Evolutionary conservation across 2,329 filamentous ascomycete genomes (phyloP).

Genomic region (Graphilbum ipis-grandicollis): DNA sequence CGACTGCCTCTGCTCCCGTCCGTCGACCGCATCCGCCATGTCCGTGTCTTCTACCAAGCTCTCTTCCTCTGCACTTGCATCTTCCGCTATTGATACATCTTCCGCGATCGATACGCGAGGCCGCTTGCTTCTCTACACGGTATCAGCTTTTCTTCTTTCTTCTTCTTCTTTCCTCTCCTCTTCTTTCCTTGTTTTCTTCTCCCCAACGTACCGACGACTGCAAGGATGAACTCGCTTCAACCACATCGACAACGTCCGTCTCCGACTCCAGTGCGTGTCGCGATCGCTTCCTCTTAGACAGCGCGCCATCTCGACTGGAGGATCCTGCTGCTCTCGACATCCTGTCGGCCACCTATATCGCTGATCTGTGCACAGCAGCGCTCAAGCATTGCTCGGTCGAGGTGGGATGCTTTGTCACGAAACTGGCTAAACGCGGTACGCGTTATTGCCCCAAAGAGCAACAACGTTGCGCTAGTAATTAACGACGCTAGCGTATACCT

Average conservation of each 20-base stretch:
- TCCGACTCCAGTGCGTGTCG: constrained; percentile 18
- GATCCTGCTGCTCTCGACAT: too few relatives aligned
- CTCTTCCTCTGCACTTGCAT: background rate
- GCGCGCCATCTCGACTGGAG: background rate
- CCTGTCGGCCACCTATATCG: too few relatives aligned
- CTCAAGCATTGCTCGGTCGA: too few relatives aligned
- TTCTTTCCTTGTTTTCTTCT: too few relatives aligned
- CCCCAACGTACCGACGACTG: constrained; percentile 23
- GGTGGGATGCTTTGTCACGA: too few relatives aligned
- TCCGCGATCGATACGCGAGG: constrained; percentile 17
- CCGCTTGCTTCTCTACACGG: constrained; percentile 16
- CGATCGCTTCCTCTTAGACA: constrained; percentile 22
- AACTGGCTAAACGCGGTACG: too few relatives aligned
- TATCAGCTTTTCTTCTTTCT: too few relatives aligned
- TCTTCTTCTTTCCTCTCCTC: too few relatives aligned
- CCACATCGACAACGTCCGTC: constrained; percentile 16
- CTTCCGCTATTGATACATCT: background rate
- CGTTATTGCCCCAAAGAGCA: too few relatives aligned
- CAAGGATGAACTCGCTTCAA: constrained; percentile 23
- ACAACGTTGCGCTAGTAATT: too few relatives aligned
- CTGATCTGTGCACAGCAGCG: too few relatives aligned
- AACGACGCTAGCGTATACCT: too few relatives aligned
- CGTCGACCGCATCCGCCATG: background rate
- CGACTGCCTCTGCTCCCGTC: background rate
- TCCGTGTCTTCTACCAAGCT: background rate